Percentiles rank a stretch among this genome's conserved stretches.
phyloP scores from a whole-genome alignment of 805 yeast species.

The Candida stauntonica region DNA sequence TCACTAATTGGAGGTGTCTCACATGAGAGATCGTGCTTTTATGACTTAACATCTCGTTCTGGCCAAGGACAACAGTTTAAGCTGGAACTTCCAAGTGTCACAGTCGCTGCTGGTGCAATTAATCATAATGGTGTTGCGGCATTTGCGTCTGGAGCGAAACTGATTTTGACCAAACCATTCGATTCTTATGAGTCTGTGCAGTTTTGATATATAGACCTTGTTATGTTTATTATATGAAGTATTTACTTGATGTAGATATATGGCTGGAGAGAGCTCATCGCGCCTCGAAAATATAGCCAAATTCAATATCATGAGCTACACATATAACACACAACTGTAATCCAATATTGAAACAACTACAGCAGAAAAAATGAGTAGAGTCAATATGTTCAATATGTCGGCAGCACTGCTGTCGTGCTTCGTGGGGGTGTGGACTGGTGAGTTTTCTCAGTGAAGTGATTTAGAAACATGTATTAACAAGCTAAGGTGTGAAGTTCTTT shows the following conservation, averaged over 20 bases:
- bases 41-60: conserved; percentile 18
- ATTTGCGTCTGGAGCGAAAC: conserved; percentile 21
- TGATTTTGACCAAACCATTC: conserved; percentile 24
- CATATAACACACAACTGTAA: not conserved
- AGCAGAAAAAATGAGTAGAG: conserved; percentile 21
- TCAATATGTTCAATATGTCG: conserved; percentile 27
- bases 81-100: conserved; percentile 19
- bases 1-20: conserved; percentile 22
- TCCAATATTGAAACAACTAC: conserved; percentile 1
- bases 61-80: conserved; percentile 22
- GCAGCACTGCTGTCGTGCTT: conserved; percentile 23
- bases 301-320: not conserved
- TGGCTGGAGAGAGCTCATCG: conserved; percentile 1
- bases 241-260: not conserved
- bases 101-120: conserved; percentile 22
- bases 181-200: conserved; percentile 27
- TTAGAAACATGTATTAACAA: conserved; percentile 1
- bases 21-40: conserved; percentile 22
- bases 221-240: not conserved
- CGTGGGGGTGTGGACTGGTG: conserved; percentile 44
- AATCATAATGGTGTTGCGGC: conserved; percentile 24
- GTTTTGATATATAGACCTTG: conserved; percentile 2
- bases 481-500: conserved; percentile 57
- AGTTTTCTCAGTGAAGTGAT: conserved; percentile 5
- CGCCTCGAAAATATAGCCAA: too few relatives aligned